Base-by-base conservation (phyloP, 2,329 filamentous ascomycete species). In the Xylogone sp. region DNA sequence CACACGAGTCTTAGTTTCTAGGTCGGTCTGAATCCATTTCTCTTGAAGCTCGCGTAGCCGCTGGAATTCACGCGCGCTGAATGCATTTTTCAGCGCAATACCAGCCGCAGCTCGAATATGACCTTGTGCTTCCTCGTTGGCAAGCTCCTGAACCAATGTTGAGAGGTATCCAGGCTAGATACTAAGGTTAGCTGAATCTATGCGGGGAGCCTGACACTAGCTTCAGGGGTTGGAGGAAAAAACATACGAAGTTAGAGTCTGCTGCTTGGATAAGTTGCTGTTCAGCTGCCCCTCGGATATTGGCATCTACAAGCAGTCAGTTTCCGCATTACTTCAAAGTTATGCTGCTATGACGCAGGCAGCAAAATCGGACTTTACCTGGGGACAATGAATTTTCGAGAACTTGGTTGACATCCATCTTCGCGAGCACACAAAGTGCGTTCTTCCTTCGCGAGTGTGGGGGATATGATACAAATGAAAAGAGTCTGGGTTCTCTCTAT, bases 391-490 rank as follows among this genome's bases (percentile, higher is more conserved):
- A 97, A 79, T 92, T 93, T 75, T 90, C 85, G 79, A 99, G 88
- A 78, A 99, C 93, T 77, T 91, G 87, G 79, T 93, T 96, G 79
- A 97, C 95, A 78, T 97, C 90, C 88, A 95, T 92, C 78, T 77
- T 81, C 73, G 79, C 60, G 58, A 56, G 48, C 61, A 43, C 57
- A 59, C 59, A 58, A 16, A 39, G 34, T 5, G 10, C n/a, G 34
- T 39, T 39, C 12, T 39, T 39, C 34, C 6, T 39, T 39, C 34
- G 34, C 34, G n/a, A 18, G 34, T 18, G 10, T 39, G n/a, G 34
- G 34, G 34, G 10, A 16, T 4, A 7, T 9, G 10, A 16, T 39
- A 18, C 34, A 13, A 18, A 39, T 18, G 34, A 39, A 27, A 39
- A 39, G 34, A 39, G n/a, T 16, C n/a, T 39, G 34, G 34, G 12